Base-by-base conservation (phyloP, 2,329 filamentous ascomycete species). In the Monascus ruber region DNA sequence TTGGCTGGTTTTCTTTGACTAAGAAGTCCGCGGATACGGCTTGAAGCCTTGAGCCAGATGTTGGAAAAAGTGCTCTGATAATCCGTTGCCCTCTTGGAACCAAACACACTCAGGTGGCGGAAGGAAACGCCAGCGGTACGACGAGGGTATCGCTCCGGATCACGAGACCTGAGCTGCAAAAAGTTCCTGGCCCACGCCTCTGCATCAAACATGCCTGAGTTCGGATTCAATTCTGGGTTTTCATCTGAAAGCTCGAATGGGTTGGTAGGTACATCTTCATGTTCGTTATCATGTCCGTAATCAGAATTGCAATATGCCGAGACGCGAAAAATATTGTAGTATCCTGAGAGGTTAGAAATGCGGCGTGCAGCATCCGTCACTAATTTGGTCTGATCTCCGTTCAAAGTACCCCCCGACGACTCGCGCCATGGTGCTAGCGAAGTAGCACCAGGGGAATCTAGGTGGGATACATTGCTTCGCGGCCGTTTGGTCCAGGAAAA, bases 31-130 rank as follows among this genome's bases (percentile, higher is more conserved):
- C 51, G 50, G 5, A 52, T 41, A 40, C 58, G 49, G 1, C 55
- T 53, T 5, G 45, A 45, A 9, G 52, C 58, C 38, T 65, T 61
- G 8, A 66, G 47, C 50, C 58, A 62, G 26, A 66, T 51, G 41
- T 71, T 64, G 32, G 57, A 58, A 17, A 73, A 60, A 42, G 59
- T 56, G 41, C 60, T 62, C 49, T 71, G 62, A 40, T 66, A 68
- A 45, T 71, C 60, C 1, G 63, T 62, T 10, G 63, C 57, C 5
- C 55, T 56, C 27, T 65, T 55, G 44, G 63, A 64, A 0, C 68
- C 68, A 39, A 62, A 68, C 4, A 64, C 67, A 36, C 59, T 63
- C 26, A 71, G 51, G 26, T 68, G 60, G 28, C 59, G 59, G 44
- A 70, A 70, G 0, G 63, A 62, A 7, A 69, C 53, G 3, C 65